Conservation (phyloP, 2,329 filamentous ascomycete species). For the Torrubiella hemipterigena region DNA sequence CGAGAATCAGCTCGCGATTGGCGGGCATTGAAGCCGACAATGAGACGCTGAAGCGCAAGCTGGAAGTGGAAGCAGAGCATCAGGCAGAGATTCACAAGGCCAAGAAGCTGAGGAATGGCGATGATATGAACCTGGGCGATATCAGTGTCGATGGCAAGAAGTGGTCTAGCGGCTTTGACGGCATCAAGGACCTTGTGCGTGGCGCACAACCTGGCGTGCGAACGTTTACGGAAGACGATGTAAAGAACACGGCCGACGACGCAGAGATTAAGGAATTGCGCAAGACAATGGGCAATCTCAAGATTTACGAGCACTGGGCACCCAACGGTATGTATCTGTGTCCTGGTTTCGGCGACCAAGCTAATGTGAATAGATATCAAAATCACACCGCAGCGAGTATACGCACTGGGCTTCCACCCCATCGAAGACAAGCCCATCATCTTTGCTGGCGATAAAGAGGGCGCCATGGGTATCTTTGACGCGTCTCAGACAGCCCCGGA, state of each 20-base stretch:
- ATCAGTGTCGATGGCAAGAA: conserved; percentile 71
- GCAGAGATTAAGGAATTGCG: conserved; percentile 62
- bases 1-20: conserved; percentile 45
- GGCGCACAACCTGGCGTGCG: conserved; percentile 69
- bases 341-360: neutral
- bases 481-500: conserved; percentile 58
- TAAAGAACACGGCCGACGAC: conserved; percentile 67
- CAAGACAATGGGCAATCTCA: conserved; percentile 63
- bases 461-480: conserved; percentile 83
- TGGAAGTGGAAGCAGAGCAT: conserved; percentile 34
- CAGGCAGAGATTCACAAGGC: conserved; percentile 31
- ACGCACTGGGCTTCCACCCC: conserved; percentile 80
- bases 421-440: conserved; percentile 75
- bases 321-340: conserved; percentile 51
- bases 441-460: conserved; percentile 90
- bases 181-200: conserved; percentile 45
- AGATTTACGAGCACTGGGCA: conserved; percentile 73
- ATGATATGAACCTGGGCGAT: conserved; percentile 59
- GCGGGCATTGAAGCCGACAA: conserved; percentile 40
- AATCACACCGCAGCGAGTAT: conserved; percentile 77
- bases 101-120: conserved; percentile 44
- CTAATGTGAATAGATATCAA: conserved; percentile 56
- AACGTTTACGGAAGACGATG: conserved; percentile 77
- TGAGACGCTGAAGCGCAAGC: conserved; percentile 35
- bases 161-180: conserved; percentile 56